Evolutionary conservation across 805 yeast genomes (phyloP), one percentile per base, ranked within the genome.

Genomic region (Metschnikowia noctiluminum): DNA sequence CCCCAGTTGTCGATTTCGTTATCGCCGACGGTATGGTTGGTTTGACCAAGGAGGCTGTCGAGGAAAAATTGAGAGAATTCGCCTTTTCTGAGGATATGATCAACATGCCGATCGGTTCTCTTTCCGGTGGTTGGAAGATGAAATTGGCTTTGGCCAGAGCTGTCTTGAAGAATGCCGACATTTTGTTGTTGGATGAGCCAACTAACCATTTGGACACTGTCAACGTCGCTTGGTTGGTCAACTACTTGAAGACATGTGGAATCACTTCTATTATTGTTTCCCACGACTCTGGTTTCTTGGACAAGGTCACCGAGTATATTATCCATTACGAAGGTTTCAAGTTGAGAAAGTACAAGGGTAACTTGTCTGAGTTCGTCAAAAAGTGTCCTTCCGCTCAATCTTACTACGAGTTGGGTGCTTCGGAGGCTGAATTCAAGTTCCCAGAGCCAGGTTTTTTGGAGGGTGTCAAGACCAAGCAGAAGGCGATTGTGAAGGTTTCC

Each of bases 121-220:
- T 94, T 65, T 94, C 99, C 70, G 99, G 99, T 86, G 99, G 99
- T 85, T 92, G 99, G 99, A 94, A 94, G 86, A 92, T 92, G 99
- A 94, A 94, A 80, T 85, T 92, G 76, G 98, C 98, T 72, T 84
- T 92, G 69, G 98, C 99, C 65, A 89, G 97, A 80, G 99, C 99
- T 70, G 97, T 92, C 69, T 85, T 92, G 79, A 89, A 88, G 84
- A 91, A 91, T 79, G 98, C 99, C 69, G 96, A 89, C 77, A 94
- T 92, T 71, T 82, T 92, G 76, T 82, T 92, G 77, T 86, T 92
- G 76, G 99, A 92, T 82, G 99, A 92, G 84, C 99, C 99, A 80
- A 92, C 99, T 71, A 92, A 92, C 88, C 99, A 94, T 83, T 88
- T 94, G 87, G 99, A 94, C 81, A 91, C 97, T 67, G 97, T 91